Conservation (phyloP, 345 rosid genomes). For the Salix koriyanagi region DNA sequence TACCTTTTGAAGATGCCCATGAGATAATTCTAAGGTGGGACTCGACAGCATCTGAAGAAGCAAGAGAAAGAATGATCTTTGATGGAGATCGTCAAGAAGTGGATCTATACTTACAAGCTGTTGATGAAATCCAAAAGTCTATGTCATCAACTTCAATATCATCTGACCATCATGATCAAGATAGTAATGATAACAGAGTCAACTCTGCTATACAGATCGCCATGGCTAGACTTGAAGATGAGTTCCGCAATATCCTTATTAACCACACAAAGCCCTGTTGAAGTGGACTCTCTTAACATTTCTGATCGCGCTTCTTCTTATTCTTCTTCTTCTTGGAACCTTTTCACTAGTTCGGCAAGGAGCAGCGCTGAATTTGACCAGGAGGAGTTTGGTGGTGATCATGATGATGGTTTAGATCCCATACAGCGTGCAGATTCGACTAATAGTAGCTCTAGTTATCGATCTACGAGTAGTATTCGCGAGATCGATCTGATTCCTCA, state of each 20-base stretch:
- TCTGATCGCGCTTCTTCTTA: slow-evolving; percentile 33
- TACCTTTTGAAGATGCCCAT: slow-evolving; percentile 58
- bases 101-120: slow-evolving; percentile 77
- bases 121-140: slow-evolving; percentile 77
- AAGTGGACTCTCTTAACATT: slow-evolving; percentile 41
- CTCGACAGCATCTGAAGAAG: slow-evolving; percentile 82
- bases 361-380: not conserved
- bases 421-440: slow-evolving; percentile 16
- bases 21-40: slow-evolving; percentile 84
- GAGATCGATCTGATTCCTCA: slow-evolving; percentile 79
- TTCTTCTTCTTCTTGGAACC: not conserved
- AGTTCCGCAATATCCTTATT: slow-evolving; percentile 78
- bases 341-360: slow-evolving; percentile 11
- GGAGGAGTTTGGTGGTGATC: slow-evolving; percentile 1
- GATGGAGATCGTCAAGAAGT: slow-evolving; percentile 67
- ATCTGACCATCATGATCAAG: slow-evolving; percentile 6
- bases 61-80: slow-evolving; percentile 79
- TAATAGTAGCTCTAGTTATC: slow-evolving; percentile 29
- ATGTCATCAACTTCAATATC: slow-evolving; percentile 45
- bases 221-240: slow-evolving; percentile 96
- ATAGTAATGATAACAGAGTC: slow-evolving; percentile 34
- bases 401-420: slow-evolving; percentile 17
- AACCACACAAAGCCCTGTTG: slow-evolving; percentile 54
- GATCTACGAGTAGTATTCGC: slow-evolving; percentile 80
- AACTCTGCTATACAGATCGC: slow-evolving; percentile 82